Percentiles rank a stretch among this genome's conserved stretches.
Conservation (phyloP, 2,329 filamentous ascomycete species). For the Davidsoniella virescens region DNA sequence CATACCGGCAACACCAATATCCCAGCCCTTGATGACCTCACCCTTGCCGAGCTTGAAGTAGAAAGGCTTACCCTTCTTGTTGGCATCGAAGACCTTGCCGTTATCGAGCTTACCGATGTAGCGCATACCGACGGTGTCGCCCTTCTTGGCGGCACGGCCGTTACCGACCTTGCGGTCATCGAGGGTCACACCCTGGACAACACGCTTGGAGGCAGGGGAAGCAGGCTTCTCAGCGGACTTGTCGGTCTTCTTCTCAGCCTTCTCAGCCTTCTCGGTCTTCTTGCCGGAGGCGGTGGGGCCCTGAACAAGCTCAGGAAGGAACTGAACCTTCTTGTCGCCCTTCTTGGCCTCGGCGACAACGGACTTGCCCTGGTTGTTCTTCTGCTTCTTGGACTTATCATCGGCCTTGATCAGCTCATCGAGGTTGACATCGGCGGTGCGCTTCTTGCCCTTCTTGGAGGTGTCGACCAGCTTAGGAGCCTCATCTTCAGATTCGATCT, state of each 20-base stretch:
- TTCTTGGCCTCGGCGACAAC: slow-evolving; percentile 46
- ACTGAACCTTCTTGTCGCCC: slow-evolving; percentile 89
- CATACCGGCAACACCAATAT: slow-evolving; percentile 88
- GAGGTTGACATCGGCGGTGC: slow-evolving; percentile 62
- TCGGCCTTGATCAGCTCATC: slow-evolving; percentile 72
- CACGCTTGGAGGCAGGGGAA: slow-evolving; percentile 49
- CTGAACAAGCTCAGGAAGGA: slow-evolving; percentile 97
- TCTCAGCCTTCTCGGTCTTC: slow-evolving; percentile 65
- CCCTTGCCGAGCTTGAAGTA: slow-evolving; percentile 85
- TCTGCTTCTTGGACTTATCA: slow-evolving; percentile 81
- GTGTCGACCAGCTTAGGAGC: slow-evolving; percentile 41
- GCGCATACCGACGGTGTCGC: slow-evolving; percentile 80
- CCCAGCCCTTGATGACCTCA: slow-evolving; percentile 98
- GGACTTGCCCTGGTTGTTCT: slow-evolving; percentile 94
- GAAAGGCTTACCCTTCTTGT: slow-evolving; percentile 98
- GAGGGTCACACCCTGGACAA: slow-evolving; percentile 74
- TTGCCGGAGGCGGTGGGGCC: slow-evolving; percentile 60
- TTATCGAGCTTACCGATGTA: slow-evolving; percentile 96
- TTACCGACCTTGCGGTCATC: slow-evolving; percentile 89
- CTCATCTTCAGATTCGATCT: slow-evolving; percentile 66
- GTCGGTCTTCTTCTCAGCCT: slow-evolving; percentile 88
- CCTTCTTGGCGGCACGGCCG: slow-evolving; percentile 74
- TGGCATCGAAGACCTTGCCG: slow-evolving; percentile 93
- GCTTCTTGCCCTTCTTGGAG: slow-evolving; percentile 72
- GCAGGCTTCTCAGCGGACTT: slow-evolving; percentile 30